Percentiles rank a stretch among this genome's conserved stretches.
phyloP scores from a whole-genome alignment of 2,329 filamentous ascomycete genomes.

The Ilyonectria robusta region DNA sequence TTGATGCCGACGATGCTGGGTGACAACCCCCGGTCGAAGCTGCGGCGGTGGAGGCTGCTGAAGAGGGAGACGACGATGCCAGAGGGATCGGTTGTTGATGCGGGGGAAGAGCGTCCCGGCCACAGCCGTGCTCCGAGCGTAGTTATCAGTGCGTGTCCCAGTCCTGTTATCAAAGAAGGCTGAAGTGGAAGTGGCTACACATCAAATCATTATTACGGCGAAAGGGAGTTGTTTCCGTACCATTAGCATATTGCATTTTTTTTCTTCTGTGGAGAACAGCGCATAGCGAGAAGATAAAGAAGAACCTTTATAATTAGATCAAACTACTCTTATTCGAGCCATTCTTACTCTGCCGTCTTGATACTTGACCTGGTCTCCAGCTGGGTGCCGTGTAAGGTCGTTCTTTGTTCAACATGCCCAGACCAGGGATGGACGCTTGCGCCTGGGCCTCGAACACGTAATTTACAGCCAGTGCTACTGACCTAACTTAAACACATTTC shows the following conservation, averaged over 20 bases:
- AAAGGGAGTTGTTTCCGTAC: background rate
- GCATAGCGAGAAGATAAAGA: background rate
- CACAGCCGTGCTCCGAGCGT: slow-evolving; percentile 3
- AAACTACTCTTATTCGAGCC: background rate
- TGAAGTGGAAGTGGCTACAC: background rate
- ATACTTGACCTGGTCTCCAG: background rate
- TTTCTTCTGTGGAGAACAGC: background rate
- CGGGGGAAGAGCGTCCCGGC: slow-evolving; percentile 1
- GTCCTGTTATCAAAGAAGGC: background rate
- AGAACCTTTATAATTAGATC: background rate
- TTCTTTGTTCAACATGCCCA: too few relatives aligned
- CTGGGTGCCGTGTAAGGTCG: too few relatives aligned
- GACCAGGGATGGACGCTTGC: too few relatives aligned
- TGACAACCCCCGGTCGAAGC: slow-evolving; percentile 35
- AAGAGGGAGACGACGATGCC: slow-evolving; percentile 15
- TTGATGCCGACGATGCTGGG: slow-evolving; percentile 44
- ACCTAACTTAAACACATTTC: too few relatives aligned
- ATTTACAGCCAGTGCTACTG: too few relatives aligned
- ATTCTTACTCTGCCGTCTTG: background rate
- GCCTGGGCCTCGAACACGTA: too few relatives aligned
- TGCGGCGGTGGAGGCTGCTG: slow-evolving; percentile 26
- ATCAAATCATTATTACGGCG: background rate
- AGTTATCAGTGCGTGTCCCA: slow-evolving; percentile 7
- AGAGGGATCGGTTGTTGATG: background rate
- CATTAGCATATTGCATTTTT: background rate